A percentile compares a stretch with the other conserved stretches of the same genome.
These are phyloP conservation scores for Camelina laxa DNA, from an alignment of 345 rosid species.

Conservation along the genomic window DNA sequence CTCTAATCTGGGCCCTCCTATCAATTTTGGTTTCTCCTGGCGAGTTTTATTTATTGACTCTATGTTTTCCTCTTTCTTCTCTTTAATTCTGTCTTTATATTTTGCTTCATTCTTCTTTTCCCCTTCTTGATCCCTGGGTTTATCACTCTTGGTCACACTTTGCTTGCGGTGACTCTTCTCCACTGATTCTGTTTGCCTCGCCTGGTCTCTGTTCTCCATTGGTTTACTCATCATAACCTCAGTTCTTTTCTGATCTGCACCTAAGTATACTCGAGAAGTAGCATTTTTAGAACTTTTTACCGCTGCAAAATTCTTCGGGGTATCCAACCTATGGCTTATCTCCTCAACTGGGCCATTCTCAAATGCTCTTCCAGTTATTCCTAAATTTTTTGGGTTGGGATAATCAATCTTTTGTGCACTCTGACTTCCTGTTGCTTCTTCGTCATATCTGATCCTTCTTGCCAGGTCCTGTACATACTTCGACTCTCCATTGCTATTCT, in stretches of 20 bases:
- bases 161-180: slow-evolving; percentile 48
- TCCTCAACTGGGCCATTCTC: slow-evolving; percentile 30
- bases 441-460: slow-evolving; percentile 56
- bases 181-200: slow-evolving; percentile 47
- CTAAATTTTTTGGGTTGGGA: slow-evolving; percentile 26
- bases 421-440: slow-evolving; percentile 52
- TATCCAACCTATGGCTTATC: slow-evolving; percentile 41
- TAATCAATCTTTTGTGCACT: slow-evolving; percentile 34
- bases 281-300: slow-evolving; percentile 42
- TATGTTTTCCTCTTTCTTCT: slow-evolving; percentile 49
- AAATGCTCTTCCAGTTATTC: slow-evolving; percentile 24
- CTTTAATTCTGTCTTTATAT: slow-evolving; percentile 46
- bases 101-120: slow-evolving; percentile 50
- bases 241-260: slow-evolving; percentile 47
- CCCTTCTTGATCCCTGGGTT: slow-evolving; percentile 48
- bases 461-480: slow-evolving; percentile 57
- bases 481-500: slow-evolving; percentile 47
- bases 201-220: slow-evolving; percentile 46
- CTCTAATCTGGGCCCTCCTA: slow-evolving; percentile 30
- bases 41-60: slow-evolving; percentile 45
- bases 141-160: slow-evolving; percentile 43
- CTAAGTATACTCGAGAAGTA: slow-evolving; percentile 34
- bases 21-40: slow-evolving; percentile 46
- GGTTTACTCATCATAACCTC: slow-evolving; percentile 43
- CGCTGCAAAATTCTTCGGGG: slow-evolving; percentile 40